A percentile compares a stretch with the other conserved stretches of the same genome.
phyloP scores from a whole-genome alignment of 208 protist genomes.

The Trypanosoma boissoni region DNA sequence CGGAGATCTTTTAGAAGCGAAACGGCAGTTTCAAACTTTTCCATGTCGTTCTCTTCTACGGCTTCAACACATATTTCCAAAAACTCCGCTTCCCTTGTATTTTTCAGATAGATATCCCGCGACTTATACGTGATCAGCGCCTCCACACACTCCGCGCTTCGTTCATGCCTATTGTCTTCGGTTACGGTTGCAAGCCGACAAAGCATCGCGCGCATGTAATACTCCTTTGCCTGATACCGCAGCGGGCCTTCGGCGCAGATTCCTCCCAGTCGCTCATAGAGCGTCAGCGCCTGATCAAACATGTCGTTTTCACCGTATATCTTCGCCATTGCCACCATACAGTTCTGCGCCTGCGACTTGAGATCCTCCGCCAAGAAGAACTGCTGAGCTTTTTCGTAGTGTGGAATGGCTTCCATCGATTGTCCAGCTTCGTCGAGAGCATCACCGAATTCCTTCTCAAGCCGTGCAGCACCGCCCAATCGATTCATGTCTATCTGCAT shows the following conservation, averaged over 20 bases:
- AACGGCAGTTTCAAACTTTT: slow-evolving; percentile 79
- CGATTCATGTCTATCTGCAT: slow-evolving; percentile 76
- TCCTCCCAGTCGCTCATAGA: slow-evolving; percentile 76
- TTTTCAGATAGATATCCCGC: slow-evolving; percentile 67
- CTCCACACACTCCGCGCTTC: slow-evolving; percentile 62
- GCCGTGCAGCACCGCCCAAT: slow-evolving; percentile 51
- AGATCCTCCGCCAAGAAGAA: slow-evolving; percentile 86
- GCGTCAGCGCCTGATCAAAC: slow-evolving; percentile 76
- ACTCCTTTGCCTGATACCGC: slow-evolving; percentile 87
- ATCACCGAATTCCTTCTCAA: slow-evolving; percentile 75
- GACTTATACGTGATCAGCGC: slow-evolving; percentile 63
- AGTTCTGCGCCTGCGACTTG: slow-evolving; percentile 69
- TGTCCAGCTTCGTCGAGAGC: slow-evolving; percentile 49
- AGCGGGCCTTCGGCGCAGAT: slow-evolving; percentile 39
- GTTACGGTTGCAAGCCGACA: slow-evolving; percentile 74
- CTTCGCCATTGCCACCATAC: slow-evolving; percentile 77
- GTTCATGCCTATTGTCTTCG: slow-evolving; percentile 72
- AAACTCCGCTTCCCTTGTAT: slow-evolving; percentile 78
- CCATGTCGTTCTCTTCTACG: slow-evolving; percentile 59
- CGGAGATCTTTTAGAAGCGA: slow-evolving; percentile 67
- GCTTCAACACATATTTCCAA: slow-evolving; percentile 66
- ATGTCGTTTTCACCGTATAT: slow-evolving; percentile 73
- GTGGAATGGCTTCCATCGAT: slow-evolving; percentile 56
- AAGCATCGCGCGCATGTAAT: slow-evolving; percentile 78
- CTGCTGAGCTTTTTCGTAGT: slow-evolving; percentile 75